Percentiles rank a stretch among this genome's conserved stretches.
Conservation (phyloP, 768 basidiomycete genomes). For the Rhodosporidiobolus odoratus region DNA sequence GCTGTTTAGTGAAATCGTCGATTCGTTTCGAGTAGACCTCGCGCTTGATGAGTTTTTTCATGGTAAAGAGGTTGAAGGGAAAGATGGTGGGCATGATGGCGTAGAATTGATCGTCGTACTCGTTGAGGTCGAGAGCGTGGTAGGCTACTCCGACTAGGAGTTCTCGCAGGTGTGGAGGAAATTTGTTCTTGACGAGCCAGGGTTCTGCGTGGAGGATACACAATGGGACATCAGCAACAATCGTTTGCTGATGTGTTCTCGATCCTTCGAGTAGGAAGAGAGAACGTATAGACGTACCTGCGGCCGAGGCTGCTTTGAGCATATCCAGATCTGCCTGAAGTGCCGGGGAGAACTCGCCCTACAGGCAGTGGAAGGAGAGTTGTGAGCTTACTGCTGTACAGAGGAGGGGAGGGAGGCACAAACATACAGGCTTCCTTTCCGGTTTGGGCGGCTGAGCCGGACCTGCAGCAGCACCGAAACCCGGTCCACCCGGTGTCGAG, state of each 20-base stretch:
- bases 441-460: background rate
- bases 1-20: constrained; percentile 60
- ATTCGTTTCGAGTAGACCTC: constrained; percentile 74
- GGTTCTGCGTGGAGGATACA: constrained; percentile 55
- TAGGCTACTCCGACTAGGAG: constrained; percentile 65
- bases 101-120: constrained; percentile 91
- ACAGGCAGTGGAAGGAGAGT: background rate
- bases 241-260: too few relatives aligned
- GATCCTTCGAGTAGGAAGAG: background rate
- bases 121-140: constrained; percentile 71
- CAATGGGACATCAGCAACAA: background rate
- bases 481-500: background rate
- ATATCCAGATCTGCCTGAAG: constrained; percentile 60
- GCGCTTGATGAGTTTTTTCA: constrained; percentile 94
- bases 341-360: constrained; percentile 62
- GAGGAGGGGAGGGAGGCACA: background rate
- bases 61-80: constrained; percentile 92
- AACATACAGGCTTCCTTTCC: constrained; percentile 13
- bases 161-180: constrained; percentile 74
- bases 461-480: background rate
- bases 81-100: constrained; percentile 77
- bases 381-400: background rate
- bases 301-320: constrained; percentile 51
- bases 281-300: constrained; percentile 28
- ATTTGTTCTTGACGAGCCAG: constrained; percentile 80